Evolutionary conservation across 257 asterid genomes (phyloP), one percentile per base, ranked within the genome.

Genomic region (Galeopsis tetrahit): DNA sequence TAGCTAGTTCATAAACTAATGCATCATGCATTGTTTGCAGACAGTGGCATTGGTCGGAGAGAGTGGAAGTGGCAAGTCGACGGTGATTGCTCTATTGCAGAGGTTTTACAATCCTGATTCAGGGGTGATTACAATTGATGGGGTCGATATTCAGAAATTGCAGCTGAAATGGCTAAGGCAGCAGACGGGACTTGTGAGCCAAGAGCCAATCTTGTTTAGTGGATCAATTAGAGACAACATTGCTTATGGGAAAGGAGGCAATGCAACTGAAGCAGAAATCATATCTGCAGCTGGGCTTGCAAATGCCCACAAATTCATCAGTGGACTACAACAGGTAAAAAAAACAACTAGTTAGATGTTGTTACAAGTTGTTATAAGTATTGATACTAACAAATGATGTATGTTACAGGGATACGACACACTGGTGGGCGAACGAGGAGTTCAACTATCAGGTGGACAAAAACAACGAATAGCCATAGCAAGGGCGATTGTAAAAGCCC

Each of bases 1-100:
- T 21, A 21, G 28, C 13, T 17, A 36, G 63, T 36, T 39, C 10
- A 34, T 43, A 46, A 21, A 21, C 28, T 21, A 21, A 60, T 14
- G 66, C 10, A n/a, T 44, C 32, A 36, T 44, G 0, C 17, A 8
- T 51, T n/a, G 32, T 42, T 73, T 17, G 28, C 80, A 89, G 94
- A 87, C 94, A 0, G 86, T 83, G 13, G 96, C 96, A 5, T 76
- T 89, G 46, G 96, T 89, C 1, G 96, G 96, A 60, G 94, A 87
- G 77, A 89, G 96, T 48, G 96, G 96, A 33, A 87, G 96, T 60
- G 95, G 96, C 71, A 89, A 89, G 69, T 89, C 96, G 0, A 87
- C 96, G 0, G 96, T 89, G 63, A 82, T 89, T 11, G 51, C 90
- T 0, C 52, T 89, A 9, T 15, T 89, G 71, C 92, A 85, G 64